These are phyloP conservation scores for Crithidia thermophila DNA, from an alignment of 208 protist genomes.

Conservation along the genomic window DNA sequence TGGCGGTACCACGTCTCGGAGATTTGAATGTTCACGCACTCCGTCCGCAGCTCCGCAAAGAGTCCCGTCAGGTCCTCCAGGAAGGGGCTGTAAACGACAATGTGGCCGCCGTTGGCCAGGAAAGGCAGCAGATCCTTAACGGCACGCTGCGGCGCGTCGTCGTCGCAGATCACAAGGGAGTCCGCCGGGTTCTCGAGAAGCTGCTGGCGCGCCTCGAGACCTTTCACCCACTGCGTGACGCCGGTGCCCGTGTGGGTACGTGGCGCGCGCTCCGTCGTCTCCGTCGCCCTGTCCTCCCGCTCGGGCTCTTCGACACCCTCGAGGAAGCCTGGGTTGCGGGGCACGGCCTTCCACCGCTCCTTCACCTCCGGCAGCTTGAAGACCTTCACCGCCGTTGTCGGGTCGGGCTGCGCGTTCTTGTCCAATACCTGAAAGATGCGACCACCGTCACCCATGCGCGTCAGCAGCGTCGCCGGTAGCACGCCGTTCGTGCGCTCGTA, in stretches of 20 bases:
- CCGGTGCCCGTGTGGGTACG: slow-evolving; percentile 9
- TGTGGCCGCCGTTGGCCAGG: slow-evolving; percentile 67
- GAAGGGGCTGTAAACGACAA: slow-evolving; percentile 91
- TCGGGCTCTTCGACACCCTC: slow-evolving; percentile 42
- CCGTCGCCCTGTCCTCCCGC: background rate
- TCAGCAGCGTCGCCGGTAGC: slow-evolving; percentile 70
- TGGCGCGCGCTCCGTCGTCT: slow-evolving; percentile 5
- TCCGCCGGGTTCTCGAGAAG: slow-evolving; percentile 64
- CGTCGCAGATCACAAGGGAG: slow-evolving; percentile 77
- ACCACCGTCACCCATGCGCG: slow-evolving; percentile 68
- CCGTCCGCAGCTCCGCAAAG: slow-evolving; percentile 60
- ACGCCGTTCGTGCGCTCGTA: slow-evolving; percentile 89
- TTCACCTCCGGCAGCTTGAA: slow-evolving; percentile 64
- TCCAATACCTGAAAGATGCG: slow-evolving; percentile 85
- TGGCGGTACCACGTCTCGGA: slow-evolving; percentile 94
- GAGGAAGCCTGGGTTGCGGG: slow-evolving; percentile 75
- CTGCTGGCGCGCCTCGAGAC: slow-evolving; percentile 60
- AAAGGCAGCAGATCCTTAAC: slow-evolving; percentile 77
- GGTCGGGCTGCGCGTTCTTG: slow-evolving; percentile 77
- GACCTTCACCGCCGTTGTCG: slow-evolving; percentile 52
- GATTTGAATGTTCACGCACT: slow-evolving; percentile 87
- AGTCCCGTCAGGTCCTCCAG: slow-evolving; percentile 75
- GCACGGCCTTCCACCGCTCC: slow-evolving; percentile 86
- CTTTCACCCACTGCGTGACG: slow-evolving; percentile 78
- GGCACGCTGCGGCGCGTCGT: slow-evolving; percentile 29